These are phyloP conservation scores for Senecio squalidus DNA, from an alignment of 140 eudicot species.

Conservation along the genomic window DNA sequence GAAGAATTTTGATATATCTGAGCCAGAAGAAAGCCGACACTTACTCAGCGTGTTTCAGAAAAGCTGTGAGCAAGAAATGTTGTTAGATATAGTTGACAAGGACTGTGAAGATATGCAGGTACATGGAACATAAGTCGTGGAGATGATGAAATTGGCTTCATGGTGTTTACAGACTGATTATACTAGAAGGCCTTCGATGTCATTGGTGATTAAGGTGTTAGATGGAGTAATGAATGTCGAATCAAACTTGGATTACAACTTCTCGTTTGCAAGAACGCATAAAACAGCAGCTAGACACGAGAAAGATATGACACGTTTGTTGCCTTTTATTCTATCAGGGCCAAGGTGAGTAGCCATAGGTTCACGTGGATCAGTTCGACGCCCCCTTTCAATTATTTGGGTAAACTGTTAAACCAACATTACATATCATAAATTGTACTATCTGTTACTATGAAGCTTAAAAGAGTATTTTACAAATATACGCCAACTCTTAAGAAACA, in stretches of 20 bases:
- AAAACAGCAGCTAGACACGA: neutral
- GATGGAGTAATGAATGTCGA: slow-evolving; percentile 27
- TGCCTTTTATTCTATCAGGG: slow-evolving; percentile 29
- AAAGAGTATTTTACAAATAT: too few species aligned
- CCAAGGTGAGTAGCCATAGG: slow-evolving; percentile 10
- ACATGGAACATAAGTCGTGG: slow-evolving; percentile 10
- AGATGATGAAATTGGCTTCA: slow-evolving; percentile 19
- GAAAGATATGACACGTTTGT: slow-evolving; percentile 19
- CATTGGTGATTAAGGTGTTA: slow-evolving; percentile 35
- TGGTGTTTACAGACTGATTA: slow-evolving; percentile 41
- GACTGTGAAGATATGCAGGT: slow-evolving; percentile 13
- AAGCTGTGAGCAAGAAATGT: slow-evolving; percentile 21
- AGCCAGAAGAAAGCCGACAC: slow-evolving; percentile 18
- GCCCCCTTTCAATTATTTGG: too few species aligned
- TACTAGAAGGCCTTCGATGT: slow-evolving; percentile 33
- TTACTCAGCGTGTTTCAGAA: slow-evolving; percentile 20
- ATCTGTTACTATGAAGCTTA: too few species aligned
- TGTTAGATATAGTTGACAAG: slow-evolving; percentile 26
- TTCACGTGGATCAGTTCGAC: neutral
- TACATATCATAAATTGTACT: too few species aligned
- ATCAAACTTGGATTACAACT: slow-evolving; percentile 17
- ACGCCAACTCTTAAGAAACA: too few species aligned
- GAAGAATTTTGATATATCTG: slow-evolving; percentile 24
- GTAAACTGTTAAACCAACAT: too few species aligned
- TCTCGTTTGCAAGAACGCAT: neutral